These are phyloP conservation scores for Penicillium manginii DNA, from an alignment of 495 filamentous ascomycete species.

Conservation along the genomic window DNA sequence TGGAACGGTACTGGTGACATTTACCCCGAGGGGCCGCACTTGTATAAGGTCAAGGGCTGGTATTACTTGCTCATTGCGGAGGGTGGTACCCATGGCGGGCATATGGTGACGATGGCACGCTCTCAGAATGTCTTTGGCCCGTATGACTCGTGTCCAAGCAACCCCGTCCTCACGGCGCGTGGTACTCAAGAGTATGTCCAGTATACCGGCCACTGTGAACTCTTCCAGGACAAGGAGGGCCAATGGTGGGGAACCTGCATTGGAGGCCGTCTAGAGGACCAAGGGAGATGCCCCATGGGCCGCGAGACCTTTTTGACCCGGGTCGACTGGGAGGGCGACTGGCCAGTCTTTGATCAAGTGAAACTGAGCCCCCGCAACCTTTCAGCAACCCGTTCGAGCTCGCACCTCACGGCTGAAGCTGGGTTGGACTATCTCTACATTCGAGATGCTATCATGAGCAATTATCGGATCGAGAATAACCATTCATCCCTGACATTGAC, in stretches of 20 bases:
- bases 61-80: conserved; percentile 66
- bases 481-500: conserved; percentile 7
- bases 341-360: conserved; percentile 11
- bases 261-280: conserved; percentile 40
- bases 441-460: conserved; percentile 13
- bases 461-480: conserved; percentile 7
- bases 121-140: conserved; percentile 54
- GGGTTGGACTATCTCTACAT: conserved; percentile 15
- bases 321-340: conserved; percentile 47
- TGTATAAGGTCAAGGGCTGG: conserved; percentile 61
- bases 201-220: conserved; percentile 33
- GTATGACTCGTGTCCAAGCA: conserved; percentile 48
- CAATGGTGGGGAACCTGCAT: conserved; percentile 60
- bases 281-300: conserved; percentile 60
- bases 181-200: conserved; percentile 43
- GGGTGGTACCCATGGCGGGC: conserved; percentile 56
- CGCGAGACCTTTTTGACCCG: conserved; percentile 60
- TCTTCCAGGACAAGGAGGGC: conserved; percentile 47
- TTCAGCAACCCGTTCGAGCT: conserved; percentile 9
- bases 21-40: conserved; percentile 59
- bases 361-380: conserved; percentile 6
- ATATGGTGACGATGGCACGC: conserved; percentile 59
- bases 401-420: conserved; percentile 5
- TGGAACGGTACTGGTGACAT: conserved; percentile 54
- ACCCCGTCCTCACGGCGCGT: conserved; percentile 55